Evolutionary conservation across 441 rosid genomes (phyloP).

Genomic region (Brassica balearica): DNA sequence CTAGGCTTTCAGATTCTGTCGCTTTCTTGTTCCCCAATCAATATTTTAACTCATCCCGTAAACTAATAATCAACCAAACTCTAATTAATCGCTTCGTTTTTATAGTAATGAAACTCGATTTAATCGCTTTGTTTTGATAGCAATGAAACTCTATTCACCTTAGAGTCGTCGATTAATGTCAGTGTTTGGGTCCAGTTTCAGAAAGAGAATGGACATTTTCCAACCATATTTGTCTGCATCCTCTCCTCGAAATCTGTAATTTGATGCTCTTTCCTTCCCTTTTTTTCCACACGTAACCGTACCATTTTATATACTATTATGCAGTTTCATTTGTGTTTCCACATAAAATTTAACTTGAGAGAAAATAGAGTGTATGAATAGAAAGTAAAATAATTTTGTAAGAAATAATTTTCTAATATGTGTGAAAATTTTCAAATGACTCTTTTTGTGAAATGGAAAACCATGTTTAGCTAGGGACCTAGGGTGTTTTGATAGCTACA

Average conservation of each 20-base stretch:
- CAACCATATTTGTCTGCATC: constrained; percentile 21
- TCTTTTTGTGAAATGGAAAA: no score
- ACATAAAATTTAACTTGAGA: no score
- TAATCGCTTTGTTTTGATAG: neutral
- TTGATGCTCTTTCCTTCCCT: constrained; percentile 7
- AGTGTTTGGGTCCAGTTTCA: constrained; percentile 37
- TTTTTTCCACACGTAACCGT: constrained; percentile 1
- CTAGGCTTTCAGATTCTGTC: constrained; percentile 20
- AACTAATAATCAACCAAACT: neutral
- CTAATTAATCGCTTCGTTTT: neutral
- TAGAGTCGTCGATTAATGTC: constrained; percentile 23
- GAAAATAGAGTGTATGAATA: no score
- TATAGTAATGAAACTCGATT: neutral
- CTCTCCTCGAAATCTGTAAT: constrained; percentile 25
- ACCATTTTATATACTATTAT: neutral
- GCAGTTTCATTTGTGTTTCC: no score
- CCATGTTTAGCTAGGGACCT: no score
- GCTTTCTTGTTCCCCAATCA: constrained; percentile 26
- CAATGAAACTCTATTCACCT: neutral
- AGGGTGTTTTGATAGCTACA: no score
- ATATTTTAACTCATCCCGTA: constrained; percentile 27
- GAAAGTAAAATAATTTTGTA: no score
- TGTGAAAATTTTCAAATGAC: no score
- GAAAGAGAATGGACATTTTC: constrained; percentile 30
- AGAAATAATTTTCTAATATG: no score